Conservation (phyloP, 164 flowering plant genomes). For the Protea cynaroides region DNA sequence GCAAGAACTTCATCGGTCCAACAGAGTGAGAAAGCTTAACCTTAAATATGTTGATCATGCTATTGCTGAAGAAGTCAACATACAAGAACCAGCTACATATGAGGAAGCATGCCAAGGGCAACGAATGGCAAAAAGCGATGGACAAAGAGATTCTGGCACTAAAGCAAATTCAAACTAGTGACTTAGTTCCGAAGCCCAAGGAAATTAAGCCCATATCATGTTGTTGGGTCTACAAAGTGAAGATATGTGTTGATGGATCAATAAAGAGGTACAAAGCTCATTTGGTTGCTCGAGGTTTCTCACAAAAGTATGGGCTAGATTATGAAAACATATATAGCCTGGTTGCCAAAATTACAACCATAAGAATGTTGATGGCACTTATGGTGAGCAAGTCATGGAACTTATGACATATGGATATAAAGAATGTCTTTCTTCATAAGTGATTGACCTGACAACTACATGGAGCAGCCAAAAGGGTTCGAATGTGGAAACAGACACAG, state of each 20-base stretch:
- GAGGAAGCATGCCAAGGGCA: no score
- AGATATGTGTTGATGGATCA: neutral
- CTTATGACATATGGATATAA: no score
- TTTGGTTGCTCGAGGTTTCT: neutral
- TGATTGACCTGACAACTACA: no score
- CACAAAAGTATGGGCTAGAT: neutral
- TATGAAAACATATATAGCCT: neutral
- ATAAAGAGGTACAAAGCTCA: neutral
- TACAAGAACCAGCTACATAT: neutral
- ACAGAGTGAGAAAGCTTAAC: neutral
- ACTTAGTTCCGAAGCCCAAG: neutral
- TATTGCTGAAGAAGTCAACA: neutral
- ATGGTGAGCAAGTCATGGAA: no score
- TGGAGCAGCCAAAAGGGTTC: no score
- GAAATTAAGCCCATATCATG: neutral
- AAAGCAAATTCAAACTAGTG: neutral
- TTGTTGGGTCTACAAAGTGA: neutral
- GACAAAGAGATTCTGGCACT: neutral
- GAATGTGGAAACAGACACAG: no score
- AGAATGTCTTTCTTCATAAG: no score
- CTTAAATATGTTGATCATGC: neutral
- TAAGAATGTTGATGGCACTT: neutral
- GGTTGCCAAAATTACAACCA: neutral
- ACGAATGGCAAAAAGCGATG: neutral
- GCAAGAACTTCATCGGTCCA: neutral